Percentiles rank a stretch among this genome's conserved stretches.
Conservation (phyloP, 208 protist genomes). For the Acanthamoeba royreba region DNA sequence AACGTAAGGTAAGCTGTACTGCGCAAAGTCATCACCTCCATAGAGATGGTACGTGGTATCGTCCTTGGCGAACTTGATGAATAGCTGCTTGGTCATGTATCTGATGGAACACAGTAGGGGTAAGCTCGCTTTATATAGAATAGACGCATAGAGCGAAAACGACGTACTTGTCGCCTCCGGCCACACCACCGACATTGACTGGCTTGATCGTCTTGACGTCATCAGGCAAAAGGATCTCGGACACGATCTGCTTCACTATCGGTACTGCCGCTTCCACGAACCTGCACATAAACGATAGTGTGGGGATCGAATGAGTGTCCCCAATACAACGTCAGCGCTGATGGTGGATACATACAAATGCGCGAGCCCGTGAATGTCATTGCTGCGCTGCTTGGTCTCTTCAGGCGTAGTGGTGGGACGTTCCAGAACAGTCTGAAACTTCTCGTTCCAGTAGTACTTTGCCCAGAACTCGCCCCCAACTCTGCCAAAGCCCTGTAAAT, state of each 20-base stretch:
- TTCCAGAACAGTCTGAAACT: conserved; percentile 33
- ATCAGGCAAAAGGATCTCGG: not conserved
- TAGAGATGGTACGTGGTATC: not conserved
- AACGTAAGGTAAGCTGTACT: not conserved
- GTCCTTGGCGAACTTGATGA: conserved; percentile 56
- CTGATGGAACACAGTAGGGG: not conserved
- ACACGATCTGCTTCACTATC: conserved; percentile 21
- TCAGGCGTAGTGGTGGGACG: conserved; percentile 46
- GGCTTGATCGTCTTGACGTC: not conserved
- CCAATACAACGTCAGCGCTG: not conserved
- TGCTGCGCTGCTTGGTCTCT: conserved; percentile 16
- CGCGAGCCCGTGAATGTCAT: not conserved
- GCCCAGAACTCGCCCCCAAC: conserved; percentile 6
- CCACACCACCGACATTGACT: conserved; percentile 30
- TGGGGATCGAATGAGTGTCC: not conserved
- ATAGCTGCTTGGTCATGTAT: conserved; percentile 42
- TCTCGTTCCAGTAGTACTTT: conserved; percentile 49
- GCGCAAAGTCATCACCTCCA: conserved; percentile 37
- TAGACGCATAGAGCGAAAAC: not conserved
- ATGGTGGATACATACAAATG: not conserved
- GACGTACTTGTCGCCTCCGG: conserved; percentile 39
- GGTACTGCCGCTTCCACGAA: not conserved
- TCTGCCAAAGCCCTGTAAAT: not conserved
- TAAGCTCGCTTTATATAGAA: not conserved
- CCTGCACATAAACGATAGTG: not conserved